These are phyloP conservation scores for Leccinum disarticulatum DNA, from an alignment of 768 basidiomycete genomes.

Conservation along the genomic window DNA sequence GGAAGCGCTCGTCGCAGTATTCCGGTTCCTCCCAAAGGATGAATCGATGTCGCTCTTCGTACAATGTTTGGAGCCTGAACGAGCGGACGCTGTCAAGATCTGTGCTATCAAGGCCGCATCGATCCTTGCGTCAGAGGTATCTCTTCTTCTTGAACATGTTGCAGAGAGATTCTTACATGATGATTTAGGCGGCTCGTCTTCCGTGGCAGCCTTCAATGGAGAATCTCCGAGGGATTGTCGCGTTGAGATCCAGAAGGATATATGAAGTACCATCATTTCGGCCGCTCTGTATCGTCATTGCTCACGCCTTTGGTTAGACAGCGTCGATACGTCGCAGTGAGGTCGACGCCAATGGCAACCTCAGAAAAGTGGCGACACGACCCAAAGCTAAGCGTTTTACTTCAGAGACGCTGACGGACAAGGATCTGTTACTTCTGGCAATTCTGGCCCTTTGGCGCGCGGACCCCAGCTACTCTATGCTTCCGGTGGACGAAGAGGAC, in stretches of 20 bases:
- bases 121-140: conserved; percentile 66
- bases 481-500: conserved; percentile 41
- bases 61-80: conserved; percentile 69
- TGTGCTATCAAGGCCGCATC: conserved; percentile 73
- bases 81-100: conserved; percentile 79
- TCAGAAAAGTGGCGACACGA: conserved; percentile 51
- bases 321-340: conserved; percentile 57
- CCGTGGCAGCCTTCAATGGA: conserved; percentile 56
- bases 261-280: conserved; percentile 46
- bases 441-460: conserved; percentile 71
- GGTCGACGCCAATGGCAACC: conserved; percentile 54
- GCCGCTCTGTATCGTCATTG: conserved; percentile 3
- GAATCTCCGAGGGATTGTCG: conserved; percentile 46
- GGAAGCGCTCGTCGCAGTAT: conserved; percentile 71
- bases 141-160: conserved; percentile 9
- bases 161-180: conserved; percentile 10
- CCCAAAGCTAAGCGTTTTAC: conserved; percentile 62
- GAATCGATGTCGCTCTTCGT: conserved; percentile 62
- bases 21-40: conserved; percentile 63
- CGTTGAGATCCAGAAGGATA: conserved; percentile 51
- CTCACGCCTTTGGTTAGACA: conserved; percentile 37
- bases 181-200: conserved; percentile 48
- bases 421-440: conserved; percentile 67
- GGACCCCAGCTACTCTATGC: conserved; percentile 53
- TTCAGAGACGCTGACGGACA: conserved; percentile 60